Evolutionary conservation across 495 filamentous ascomycete species (phyloP), one percentile per base, ranked within the genome.

Genomic region (Tuber melanosporum): DNA sequence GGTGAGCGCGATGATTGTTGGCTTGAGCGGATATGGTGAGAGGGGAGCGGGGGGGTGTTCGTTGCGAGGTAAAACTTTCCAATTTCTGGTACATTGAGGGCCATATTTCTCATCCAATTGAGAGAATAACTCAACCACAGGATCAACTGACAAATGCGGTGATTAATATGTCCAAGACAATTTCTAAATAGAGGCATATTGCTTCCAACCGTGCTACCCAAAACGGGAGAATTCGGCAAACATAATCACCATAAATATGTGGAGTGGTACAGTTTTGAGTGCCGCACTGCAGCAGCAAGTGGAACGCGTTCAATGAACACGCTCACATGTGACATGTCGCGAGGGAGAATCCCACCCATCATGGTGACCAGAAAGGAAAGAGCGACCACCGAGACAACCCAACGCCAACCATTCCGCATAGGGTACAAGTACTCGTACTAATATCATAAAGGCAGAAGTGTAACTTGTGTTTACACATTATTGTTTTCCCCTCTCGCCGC

Each of bases 291-390:
- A 80, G 70, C 71, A 66, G 47, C 26, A 36, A 32, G 26, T 36
- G 15, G 57, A 69, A 79, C 78, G 73, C 78, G 78, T 76, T 80
- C 78, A 44, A 80, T 74, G 76, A 66, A 66, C 78, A 80, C 78
- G 78, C 77, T 80, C 66, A 52, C 78, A 80, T 80, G 78, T 80
- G 78, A 80, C 78, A 80, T 80, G 78, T 80, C 71, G 78, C 77
- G 77, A 79, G 70, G 14, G 57, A 36, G 57, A 66, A 36, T 36
- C 26, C 57, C 26, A 66, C 26, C 57, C 57, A 66, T 66, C n/a
- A 66, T 66, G 26, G n/a, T 20, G 8, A 32, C 49, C 49, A 57
- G 49, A 52, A 19, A 3, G 26, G 26, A 62, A 62, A 62, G 26
- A 66, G 32, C 26, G 32, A 14, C 57, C 57, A 66, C 12, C 15